phyloP scores from a whole-genome alignment of 805 yeast genomes.

The Brettanomyces bruxellensis region DNA sequence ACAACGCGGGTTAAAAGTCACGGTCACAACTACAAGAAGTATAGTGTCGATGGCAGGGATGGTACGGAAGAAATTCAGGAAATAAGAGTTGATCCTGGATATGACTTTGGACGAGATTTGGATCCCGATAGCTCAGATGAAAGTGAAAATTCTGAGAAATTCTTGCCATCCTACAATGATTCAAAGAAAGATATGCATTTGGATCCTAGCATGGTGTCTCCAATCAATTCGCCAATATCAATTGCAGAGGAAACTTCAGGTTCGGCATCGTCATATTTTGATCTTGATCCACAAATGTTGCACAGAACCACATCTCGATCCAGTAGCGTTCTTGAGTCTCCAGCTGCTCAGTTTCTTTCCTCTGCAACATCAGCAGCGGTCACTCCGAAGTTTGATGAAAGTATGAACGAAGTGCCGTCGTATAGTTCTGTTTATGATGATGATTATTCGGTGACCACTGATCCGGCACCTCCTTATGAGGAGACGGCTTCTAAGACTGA shows the following conservation, averaged over 20 bases:
- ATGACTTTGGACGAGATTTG: slow-evolving; percentile 7
- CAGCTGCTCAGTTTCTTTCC: slow-evolving; percentile 14
- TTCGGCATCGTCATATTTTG: background rate
- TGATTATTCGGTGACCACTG: slow-evolving; percentile 10
- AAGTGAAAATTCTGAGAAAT: slow-evolving; percentile 4
- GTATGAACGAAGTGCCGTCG: slow-evolving; percentile 16
- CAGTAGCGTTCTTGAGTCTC: background rate
- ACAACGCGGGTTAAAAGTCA: background rate
- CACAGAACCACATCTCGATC: background rate
- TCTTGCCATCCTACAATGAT: slow-evolving; percentile 19
- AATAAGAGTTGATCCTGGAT: slow-evolving; percentile 9
- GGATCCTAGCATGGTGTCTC: slow-evolving; percentile 6
- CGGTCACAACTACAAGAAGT: background rate
- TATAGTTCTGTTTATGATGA: slow-evolving; percentile 21
- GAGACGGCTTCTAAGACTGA: background rate
- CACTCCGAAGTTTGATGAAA: slow-evolving; percentile 3
- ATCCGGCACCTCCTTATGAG: slow-evolving; percentile 21
- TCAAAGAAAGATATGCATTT: slow-evolving; percentile 13
- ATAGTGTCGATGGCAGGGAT: background rate
- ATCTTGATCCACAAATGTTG: background rate
- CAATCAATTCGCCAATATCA: background rate
- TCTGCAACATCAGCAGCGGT: slow-evolving; percentile 10
- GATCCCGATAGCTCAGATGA: slow-evolving; percentile 11
- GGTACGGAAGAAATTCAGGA: background rate
- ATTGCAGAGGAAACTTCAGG: background rate